Conservation (phyloP, 208 protist species). For the Leishmania tropica region DNA sequence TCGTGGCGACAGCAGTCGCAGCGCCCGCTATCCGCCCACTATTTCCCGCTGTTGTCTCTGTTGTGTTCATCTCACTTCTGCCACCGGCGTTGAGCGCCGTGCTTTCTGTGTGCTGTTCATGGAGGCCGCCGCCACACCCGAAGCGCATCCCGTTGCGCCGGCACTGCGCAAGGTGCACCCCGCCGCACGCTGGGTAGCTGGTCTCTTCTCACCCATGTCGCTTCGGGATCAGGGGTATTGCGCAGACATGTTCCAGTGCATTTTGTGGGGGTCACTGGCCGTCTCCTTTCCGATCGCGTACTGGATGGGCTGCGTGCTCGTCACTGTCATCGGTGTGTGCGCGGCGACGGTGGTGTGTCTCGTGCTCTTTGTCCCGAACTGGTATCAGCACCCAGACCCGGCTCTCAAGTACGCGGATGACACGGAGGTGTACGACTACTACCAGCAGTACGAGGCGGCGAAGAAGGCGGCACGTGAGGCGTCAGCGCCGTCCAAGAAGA, state of each 20-base stretch:
- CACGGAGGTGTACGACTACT: slow-evolving; percentile 60
- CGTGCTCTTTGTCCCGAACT: slow-evolving; percentile 76
- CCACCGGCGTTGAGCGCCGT: neutral
- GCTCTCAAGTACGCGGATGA: slow-evolving; percentile 63
- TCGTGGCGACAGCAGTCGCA: neutral
- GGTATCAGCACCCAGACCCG: slow-evolving; percentile 62
- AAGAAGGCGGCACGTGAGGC: slow-evolving; percentile 23
- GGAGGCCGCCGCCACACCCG: slow-evolving; percentile 10
- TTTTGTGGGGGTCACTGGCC: slow-evolving; percentile 57
- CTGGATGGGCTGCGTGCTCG: slow-evolving; percentile 49
- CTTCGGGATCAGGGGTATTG: slow-evolving; percentile 62
- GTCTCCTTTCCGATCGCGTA: slow-evolving; percentile 69
- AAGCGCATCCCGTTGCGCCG: neutral
- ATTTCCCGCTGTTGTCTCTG: neutral
- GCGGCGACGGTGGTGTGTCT: slow-evolving; percentile 41
- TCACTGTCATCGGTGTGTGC: slow-evolving; percentile 45
- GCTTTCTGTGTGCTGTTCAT: neutral
- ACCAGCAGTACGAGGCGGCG: slow-evolving; percentile 45
- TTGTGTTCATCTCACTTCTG: neutral
- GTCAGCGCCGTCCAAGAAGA: neutral
- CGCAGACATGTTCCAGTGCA: slow-evolving; percentile 19
- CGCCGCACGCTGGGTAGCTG: slow-evolving; percentile 52
- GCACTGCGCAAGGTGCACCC: slow-evolving; percentile 47
- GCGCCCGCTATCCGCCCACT: neutral
- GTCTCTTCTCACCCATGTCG: slow-evolving; percentile 82